Percentiles rank a stretch among this genome's conserved stretches.
These are phyloP conservation scores for Psophocarpus tetragonolobus DNA, from an alignment of 306 rosid genomes.

Conservation along the genomic window DNA sequence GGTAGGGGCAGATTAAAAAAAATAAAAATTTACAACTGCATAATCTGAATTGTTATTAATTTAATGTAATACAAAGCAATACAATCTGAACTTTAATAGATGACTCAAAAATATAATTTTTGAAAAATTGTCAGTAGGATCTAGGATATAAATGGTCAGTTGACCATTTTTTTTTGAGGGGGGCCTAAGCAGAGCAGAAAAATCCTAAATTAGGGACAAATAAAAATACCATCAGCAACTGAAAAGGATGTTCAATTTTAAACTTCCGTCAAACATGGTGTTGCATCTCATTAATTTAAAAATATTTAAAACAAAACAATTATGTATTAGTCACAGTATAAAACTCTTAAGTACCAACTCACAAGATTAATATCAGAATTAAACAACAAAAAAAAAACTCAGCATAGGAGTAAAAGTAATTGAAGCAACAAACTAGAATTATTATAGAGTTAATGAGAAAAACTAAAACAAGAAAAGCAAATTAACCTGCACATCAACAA, in stretches of 20 bases:
- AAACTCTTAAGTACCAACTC: not conserved
- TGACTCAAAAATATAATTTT: not conserved
- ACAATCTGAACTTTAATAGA: not conserved
- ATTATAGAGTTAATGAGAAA: not conserved
- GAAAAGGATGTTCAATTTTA: slow-evolving; percentile 8
- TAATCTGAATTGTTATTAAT: not conserved
- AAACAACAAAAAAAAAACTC: not conserved
- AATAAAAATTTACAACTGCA: not conserved
- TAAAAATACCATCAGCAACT: slow-evolving; percentile 22
- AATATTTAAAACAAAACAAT: not conserved
- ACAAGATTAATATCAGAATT: not conserved
- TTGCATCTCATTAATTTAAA: not conserved
- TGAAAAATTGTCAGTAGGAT: not conserved
- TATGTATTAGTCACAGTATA: not conserved
- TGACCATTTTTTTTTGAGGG: too few species aligned
- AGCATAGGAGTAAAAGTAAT: not conserved
- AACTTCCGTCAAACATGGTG: not conserved
- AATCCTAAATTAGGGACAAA: not conserved
- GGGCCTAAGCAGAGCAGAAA: not conserved
- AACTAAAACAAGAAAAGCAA: slow-evolving; percentile 16
- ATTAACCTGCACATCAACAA: slow-evolving; percentile 84
- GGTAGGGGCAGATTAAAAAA: not conserved
- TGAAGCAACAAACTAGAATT: slow-evolving; percentile 14
- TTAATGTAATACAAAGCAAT: not conserved
- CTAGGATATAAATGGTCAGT: not conserved